Conservation (phyloP, 176 grass and related monocot genomes). For the Ampelocalamus luodianensis region DNA sequence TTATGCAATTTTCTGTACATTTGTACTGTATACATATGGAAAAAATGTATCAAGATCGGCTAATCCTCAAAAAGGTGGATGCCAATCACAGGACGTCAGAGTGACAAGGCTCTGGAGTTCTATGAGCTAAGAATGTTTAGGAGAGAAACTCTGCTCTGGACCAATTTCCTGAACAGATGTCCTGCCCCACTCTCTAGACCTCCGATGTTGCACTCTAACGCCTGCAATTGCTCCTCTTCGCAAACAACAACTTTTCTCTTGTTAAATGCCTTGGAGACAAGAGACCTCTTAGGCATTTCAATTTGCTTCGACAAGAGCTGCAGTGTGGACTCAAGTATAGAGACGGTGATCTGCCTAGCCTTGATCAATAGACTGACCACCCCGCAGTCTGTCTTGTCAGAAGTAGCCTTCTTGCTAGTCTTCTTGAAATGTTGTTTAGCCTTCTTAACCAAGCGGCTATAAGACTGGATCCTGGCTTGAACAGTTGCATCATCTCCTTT, state of each 20-base stretch:
- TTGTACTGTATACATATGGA: conserved; percentile 1
- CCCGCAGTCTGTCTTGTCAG: neutral
- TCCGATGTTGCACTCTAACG: neutral
- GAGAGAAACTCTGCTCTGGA: no score
- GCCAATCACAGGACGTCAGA: neutral
- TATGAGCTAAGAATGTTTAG: no score
- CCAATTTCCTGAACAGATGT: no score
- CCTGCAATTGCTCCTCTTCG: conserved; percentile 30
- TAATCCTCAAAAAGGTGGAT: conserved; percentile 24
- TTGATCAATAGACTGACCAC: neutral
- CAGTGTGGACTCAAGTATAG: neutral
- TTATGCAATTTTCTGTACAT: conserved; percentile 14
- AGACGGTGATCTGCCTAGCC: neutral
- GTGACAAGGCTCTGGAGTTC: no score
- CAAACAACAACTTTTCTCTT: conserved; percentile 17
- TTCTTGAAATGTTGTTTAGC: conserved; percentile 47
- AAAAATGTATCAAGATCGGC: conserved; percentile 18
- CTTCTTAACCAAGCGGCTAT: conserved; percentile 29
- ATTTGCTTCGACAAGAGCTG: neutral
- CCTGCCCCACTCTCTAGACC: no score
- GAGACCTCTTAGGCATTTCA: neutral
- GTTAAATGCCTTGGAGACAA: conserved; percentile 19
- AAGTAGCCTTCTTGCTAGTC: neutral
- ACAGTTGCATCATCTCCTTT: conserved; percentile 36
- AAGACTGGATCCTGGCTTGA: conserved; percentile 35